Percentiles rank a stretch among this genome's conserved stretches.
phyloP scores from a whole-genome alignment of 2,329 filamentous ascomycete genomes.

The Elsinoe australis region DNA sequence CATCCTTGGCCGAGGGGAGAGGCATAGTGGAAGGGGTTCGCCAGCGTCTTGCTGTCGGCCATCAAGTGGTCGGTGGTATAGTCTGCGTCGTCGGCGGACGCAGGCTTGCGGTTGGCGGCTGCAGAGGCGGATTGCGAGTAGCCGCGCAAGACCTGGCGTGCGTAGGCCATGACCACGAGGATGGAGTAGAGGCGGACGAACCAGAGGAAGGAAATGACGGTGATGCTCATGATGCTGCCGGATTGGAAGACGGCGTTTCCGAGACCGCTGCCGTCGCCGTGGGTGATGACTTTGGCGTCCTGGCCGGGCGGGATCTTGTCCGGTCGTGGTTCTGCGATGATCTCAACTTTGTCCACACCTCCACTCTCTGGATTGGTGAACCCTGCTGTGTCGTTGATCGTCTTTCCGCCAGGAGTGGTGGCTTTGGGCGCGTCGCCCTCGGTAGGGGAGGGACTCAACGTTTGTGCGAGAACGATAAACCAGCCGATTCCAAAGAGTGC shows the following conservation, averaged over 20 bases:
- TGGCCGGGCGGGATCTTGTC: conserved; percentile 43
- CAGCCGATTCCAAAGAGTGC: conserved; percentile 73
- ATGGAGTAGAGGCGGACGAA: conserved; percentile 74
- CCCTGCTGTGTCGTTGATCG: conserved; percentile 55
- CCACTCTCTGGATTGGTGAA: conserved; percentile 55
- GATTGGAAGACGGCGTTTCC: conserved; percentile 58
- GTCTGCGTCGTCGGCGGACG: conserved; percentile 38
- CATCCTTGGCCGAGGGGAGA: conserved; percentile 71
- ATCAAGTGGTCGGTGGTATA: conserved; percentile 29
- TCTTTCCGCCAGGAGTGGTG: conserved; percentile 41
- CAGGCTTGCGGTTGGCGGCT: conserved; percentile 45
- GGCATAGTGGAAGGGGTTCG: conserved; percentile 62
- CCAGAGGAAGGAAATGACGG: conserved; percentile 66
- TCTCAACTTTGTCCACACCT: conserved; percentile 52
- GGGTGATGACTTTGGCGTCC: conserved; percentile 44
- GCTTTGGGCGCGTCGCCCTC: conserved; percentile 21
- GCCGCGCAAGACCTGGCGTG: conserved; percentile 62
- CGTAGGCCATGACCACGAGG: conserved; percentile 74
- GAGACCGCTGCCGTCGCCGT: conserved; percentile 37
- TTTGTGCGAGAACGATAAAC: conserved; percentile 66
- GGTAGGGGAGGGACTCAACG: conserved; percentile 37
- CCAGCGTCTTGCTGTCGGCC: conserved; percentile 33
- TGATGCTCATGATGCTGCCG: conserved; percentile 66
- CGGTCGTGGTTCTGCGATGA: conserved; percentile 41
- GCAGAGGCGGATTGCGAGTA: conserved; percentile 3